These are phyloP conservation scores for Mucor plumbeus DNA, from an alignment of 371 early-diverging fungal species.

Conservation along the genomic window DNA sequence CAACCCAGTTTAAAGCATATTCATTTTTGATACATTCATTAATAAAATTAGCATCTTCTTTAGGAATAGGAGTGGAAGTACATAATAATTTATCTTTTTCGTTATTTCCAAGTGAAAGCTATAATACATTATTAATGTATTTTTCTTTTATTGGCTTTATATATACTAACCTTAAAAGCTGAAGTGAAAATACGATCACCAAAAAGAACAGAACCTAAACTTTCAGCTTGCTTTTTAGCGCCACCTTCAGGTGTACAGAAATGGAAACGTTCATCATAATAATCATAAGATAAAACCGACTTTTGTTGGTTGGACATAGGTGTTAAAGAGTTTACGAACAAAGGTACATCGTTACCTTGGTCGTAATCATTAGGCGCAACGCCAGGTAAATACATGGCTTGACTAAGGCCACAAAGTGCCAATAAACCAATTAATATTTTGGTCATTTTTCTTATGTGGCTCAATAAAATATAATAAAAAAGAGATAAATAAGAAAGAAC, in stretches of 20 bases:
- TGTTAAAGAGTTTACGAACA: conserved; percentile 90
- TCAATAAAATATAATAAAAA: background rate
- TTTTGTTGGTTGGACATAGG: conserved; percentile 73
- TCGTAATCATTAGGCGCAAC: conserved; percentile 91
- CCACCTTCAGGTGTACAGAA: conserved; percentile 82
- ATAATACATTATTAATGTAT: conserved; percentile 1
- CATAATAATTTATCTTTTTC: conserved; percentile 73
- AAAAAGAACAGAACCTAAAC: conserved; percentile 90
- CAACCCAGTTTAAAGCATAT: conserved; percentile 82
- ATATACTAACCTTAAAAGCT: conserved; percentile 69
- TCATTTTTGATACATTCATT: conserved; percentile 83
- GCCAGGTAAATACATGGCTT: conserved; percentile 91
- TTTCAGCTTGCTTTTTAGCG: conserved; percentile 76
- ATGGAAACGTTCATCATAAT: conserved; percentile 81
- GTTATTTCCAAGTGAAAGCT: conserved; percentile 38
- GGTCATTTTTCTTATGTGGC: conserved; percentile 8
- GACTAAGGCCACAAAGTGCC: conserved; percentile 21
- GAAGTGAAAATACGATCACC: conserved; percentile 95
- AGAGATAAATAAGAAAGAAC: background rate
- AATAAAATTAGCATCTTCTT: conserved; percentile 82
- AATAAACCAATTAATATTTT: conserved; percentile 20
- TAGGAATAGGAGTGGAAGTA: conserved; percentile 58
- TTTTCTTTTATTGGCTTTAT: no score
- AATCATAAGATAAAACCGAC: conserved; percentile 87
- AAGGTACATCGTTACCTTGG: conserved; percentile 68